Percentiles rank a stretch among this genome's conserved stretches.
Conservation (phyloP, 495 filamentous ascomycete genomes). For the Neurospora sp. region DNA sequence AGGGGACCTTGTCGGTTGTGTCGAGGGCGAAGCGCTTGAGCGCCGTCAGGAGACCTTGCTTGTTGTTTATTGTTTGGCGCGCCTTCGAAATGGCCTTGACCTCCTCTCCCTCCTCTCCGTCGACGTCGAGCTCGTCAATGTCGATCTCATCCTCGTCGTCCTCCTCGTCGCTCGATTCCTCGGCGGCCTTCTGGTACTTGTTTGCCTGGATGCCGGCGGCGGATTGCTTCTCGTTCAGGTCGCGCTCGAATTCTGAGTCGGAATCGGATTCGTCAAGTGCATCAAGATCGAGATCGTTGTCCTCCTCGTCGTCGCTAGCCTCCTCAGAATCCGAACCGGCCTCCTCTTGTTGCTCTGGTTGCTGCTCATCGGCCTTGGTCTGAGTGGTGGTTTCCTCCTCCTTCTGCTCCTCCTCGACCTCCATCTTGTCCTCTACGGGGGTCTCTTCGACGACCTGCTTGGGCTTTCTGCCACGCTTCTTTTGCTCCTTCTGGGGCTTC, state of each 20-base stretch:
- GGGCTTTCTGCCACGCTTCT: constrained; percentile 43
- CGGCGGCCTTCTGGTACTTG: constrained; percentile 68
- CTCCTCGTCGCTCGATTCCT: constrained; percentile 46
- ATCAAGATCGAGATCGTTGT: constrained; percentile 18
- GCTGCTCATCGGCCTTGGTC: constrained; percentile 30
- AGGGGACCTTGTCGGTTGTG: constrained; percentile 38
- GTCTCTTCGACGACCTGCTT: constrained; percentile 17
- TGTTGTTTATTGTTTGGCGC: constrained; percentile 96
- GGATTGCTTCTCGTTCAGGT: constrained; percentile 38
- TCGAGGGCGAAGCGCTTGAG: constrained; percentile 68
- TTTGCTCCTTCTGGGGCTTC: constrained; percentile 52
- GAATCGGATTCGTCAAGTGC: constrained; percentile 27
- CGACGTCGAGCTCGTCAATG: constrained; percentile 51
- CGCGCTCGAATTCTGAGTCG: constrained; percentile 24
- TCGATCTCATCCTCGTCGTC: constrained; percentile 79
- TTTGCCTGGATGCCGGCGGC: constrained; percentile 58
- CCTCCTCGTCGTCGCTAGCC: constrained; percentile 27
- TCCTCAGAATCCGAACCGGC: constrained; percentile 25
- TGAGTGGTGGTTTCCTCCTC: constrained; percentile 13
- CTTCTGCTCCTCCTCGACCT: constrained; percentile 11
- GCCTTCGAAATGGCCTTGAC: constrained; percentile 63
- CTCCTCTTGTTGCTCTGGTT: constrained; percentile 14
- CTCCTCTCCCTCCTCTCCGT: constrained; percentile 74
- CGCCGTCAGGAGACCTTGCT: constrained; percentile 64
- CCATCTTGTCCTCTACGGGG: constrained; percentile 10